A percentile compares a stretch with the other conserved stretches of the same genome.
Conservation (phyloP, 1,284 basidiomycete genomes). For the Apiotrichum brassicae region DNA sequence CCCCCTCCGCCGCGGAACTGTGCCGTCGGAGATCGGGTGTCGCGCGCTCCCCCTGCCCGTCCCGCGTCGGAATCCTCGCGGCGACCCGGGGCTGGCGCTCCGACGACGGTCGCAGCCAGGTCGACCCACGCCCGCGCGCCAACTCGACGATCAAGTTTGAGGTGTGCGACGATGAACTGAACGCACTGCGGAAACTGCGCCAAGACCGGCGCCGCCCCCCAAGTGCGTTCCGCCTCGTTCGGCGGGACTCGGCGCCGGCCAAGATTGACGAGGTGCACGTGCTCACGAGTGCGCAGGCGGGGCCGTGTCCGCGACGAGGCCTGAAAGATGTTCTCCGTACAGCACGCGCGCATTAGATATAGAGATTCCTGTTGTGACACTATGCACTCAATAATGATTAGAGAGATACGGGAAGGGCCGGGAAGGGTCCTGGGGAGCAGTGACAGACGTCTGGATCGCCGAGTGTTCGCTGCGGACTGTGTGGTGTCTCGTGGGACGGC, state of each 20-base stretch:
- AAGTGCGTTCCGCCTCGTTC: constrained; percentile 1
- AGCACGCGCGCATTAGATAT: background rate
- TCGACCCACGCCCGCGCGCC: background rate
- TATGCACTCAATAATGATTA: background rate
- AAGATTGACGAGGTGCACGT: constrained; percentile 15
- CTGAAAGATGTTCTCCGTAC: background rate
- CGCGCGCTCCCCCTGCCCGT: background rate
- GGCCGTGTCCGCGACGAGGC: background rate
- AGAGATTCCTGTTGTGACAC: background rate
- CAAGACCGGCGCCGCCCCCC: background rate
- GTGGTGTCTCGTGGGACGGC: no score
- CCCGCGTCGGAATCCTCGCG: background rate
- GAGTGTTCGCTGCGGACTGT: no score
- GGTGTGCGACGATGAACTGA: background rate
- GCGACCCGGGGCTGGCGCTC: constrained; percentile 6
- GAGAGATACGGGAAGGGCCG: background rate
- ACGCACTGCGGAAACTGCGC: background rate
- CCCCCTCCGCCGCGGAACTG: constrained; percentile 25
- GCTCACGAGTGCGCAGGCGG: background rate
- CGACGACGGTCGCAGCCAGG: constrained; percentile 7
- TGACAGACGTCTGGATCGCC: background rate
- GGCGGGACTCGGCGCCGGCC: constrained; percentile 13
- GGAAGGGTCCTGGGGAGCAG: background rate
- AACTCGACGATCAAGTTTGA: background rate
- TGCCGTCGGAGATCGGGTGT: constrained; percentile 20